Conservation (phyloP, 805 yeast species). For the Hyphopichia homilentoma region DNA sequence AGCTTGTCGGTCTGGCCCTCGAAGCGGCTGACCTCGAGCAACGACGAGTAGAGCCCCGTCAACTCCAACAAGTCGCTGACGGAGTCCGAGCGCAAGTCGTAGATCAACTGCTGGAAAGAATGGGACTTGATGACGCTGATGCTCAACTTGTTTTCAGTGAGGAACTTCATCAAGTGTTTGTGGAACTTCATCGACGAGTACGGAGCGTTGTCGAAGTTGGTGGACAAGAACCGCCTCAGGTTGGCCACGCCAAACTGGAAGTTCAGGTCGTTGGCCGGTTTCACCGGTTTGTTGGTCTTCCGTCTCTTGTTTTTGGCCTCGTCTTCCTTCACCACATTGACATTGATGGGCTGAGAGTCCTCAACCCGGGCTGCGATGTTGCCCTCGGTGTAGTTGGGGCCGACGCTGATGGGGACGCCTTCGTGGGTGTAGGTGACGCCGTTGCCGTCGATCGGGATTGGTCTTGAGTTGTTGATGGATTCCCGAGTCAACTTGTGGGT, state of each 20-base stretch:
- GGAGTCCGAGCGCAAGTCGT: slow-evolving; percentile 47
- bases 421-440: slow-evolving; percentile 31
- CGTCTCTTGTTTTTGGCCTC: slow-evolving; percentile 1
- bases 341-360: not conserved
- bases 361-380: not conserved
- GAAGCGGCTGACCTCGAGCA: slow-evolving; percentile 40
- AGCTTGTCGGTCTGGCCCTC: slow-evolving; percentile 11
- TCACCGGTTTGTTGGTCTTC: not conserved
- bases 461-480: slow-evolving; percentile 38
- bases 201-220: slow-evolving; percentile 38
- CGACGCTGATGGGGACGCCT: slow-evolving; percentile 23
- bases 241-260: slow-evolving; percentile 7
- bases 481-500: slow-evolving; percentile 47
- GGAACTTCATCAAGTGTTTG: slow-evolving; percentile 46
- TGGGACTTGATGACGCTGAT: slow-evolving; percentile 46
- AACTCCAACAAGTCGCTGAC: slow-evolving; percentile 45
- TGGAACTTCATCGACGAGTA: slow-evolving; percentile 48
- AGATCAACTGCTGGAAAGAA: slow-evolving; percentile 49
- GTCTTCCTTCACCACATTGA: not conserved
- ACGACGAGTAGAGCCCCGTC: slow-evolving; percentile 40
- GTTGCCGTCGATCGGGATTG: slow-evolving; percentile 35
- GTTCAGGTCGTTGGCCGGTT: slow-evolving; percentile 2
- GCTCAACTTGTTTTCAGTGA: slow-evolving; percentile 50
- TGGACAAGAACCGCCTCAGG: slow-evolving; percentile 18
- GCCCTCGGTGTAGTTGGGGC: slow-evolving; percentile 2